Evolutionary conservation across 2,329 filamentous ascomycete genomes (phyloP).

Genomic region (Microascus cirrosus): DNA sequence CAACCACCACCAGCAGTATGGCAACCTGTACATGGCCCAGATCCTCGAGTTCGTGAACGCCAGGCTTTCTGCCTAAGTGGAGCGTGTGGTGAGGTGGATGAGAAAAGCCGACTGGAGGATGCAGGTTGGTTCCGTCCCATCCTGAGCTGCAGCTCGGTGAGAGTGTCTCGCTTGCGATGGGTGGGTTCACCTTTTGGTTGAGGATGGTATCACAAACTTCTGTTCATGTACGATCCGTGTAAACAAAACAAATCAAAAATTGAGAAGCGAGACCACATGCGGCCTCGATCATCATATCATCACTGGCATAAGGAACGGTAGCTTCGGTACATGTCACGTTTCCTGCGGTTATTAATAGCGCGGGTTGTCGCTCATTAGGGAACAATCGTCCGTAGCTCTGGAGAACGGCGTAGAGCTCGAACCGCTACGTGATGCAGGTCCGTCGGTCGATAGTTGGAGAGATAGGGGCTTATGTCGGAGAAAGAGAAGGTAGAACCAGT

Average conservation of each 20-base stretch:
- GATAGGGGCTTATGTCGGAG: no score
- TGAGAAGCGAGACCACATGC: neutral
- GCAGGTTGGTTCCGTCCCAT: neutral
- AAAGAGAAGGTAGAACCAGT: no score
- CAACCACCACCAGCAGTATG: conserved; percentile 51
- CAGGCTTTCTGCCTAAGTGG: conserved; percentile 9
- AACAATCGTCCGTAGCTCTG: no score
- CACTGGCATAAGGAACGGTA: neutral
- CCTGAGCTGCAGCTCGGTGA: neutral
- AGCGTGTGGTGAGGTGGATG: neutral
- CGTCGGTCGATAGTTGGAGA: no score
- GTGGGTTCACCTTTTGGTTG: neutral
- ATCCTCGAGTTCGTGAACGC: conserved; percentile 49
- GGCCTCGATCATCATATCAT: neutral
- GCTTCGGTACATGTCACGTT: neutral
- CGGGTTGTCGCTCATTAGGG: neutral
- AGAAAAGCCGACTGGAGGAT: neutral
- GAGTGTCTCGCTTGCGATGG: neutral
- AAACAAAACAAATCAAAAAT: neutral
- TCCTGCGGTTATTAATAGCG: neutral
- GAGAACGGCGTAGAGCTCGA: no score
- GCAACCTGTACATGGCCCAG: conserved; percentile 47
- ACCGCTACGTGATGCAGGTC: neutral
- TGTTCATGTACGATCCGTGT: neutral
- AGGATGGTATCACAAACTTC: neutral